phyloP scores from a whole-genome alignment of 169 alveolate genomes.

The Cytauxzoon felis region DNA sequence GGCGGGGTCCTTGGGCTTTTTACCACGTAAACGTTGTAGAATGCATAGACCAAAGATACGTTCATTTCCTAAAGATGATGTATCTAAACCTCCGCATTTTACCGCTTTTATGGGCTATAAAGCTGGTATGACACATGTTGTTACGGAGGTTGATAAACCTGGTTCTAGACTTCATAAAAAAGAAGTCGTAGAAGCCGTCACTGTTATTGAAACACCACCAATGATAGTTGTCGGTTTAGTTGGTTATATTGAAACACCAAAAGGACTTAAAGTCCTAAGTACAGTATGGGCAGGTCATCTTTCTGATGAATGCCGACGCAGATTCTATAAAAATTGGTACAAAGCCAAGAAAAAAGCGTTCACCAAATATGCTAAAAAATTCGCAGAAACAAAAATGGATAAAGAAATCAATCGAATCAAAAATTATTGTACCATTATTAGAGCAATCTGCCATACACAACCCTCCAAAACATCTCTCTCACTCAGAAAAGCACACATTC shows the following conservation, averaged over 20 bases:
- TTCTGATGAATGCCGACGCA: conserved; percentile 94
- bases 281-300: conserved; percentile 99
- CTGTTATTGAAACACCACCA: conserved; percentile 98
- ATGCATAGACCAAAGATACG: conserved; percentile 85
- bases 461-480: conserved; percentile 91
- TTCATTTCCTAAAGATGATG: conserved; percentile 98
- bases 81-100: conserved; percentile 91
- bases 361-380: conserved; percentile 91
- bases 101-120: conserved; percentile 99
- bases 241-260: conserved; percentile 98
- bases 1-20: conserved; percentile 98
- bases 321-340: conserved; percentile 98
- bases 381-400: conserved; percentile 84
- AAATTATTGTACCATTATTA: conserved; percentile 95
- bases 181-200: conserved; percentile 99
- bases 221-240: conserved; percentile 98
- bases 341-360: conserved; percentile 98
- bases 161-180: conserved; percentile 97
- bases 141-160: conserved; percentile 96
- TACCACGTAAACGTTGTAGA: conserved; percentile 94
- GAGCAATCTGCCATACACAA: conserved; percentile 99
- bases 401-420: conserved; percentile 89
- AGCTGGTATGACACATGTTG: conserved; percentile 99
- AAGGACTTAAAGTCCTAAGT: conserved; percentile 96
- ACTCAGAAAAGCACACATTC: conserved; percentile 96